These are phyloP conservation scores for Blastomyces silverae DNA, from an alignment of 2,329 filamentous ascomycete genomes.

Conservation along the genomic window DNA sequence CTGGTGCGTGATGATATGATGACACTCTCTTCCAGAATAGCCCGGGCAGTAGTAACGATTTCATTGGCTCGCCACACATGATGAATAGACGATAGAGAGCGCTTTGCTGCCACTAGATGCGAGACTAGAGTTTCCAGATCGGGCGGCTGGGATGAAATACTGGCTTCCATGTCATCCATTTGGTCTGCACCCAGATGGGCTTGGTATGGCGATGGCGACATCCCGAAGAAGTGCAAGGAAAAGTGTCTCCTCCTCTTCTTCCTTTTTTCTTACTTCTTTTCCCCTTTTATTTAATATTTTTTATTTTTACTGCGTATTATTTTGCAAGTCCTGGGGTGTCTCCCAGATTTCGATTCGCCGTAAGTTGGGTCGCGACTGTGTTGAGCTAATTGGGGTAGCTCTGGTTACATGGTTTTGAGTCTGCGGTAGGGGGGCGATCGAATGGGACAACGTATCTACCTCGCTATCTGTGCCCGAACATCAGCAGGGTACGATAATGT, in stretches of 20 bases:
- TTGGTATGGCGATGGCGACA: slow-evolving; percentile 4
- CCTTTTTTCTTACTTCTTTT: not conserved
- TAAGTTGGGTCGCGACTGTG: not conserved
- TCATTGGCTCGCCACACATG: slow-evolving; percentile 82
- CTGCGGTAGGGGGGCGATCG: not conserved
- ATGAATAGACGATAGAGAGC: slow-evolving; percentile 74
- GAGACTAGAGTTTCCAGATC: slow-evolving; percentile 69
- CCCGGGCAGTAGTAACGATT: slow-evolving; percentile 68
- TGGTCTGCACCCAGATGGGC: slow-evolving; percentile 6
- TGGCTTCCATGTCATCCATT: slow-evolving; percentile 5
- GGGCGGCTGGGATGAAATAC: slow-evolving; percentile 14
- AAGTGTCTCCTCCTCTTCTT: not conserved
- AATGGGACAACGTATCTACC: not conserved
- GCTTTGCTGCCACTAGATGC: slow-evolving; percentile 79
- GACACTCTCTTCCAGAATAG: slow-evolving; percentile 69
- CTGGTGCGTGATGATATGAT: slow-evolving; percentile 62
- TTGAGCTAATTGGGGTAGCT: not conserved
- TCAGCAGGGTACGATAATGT: not conserved
- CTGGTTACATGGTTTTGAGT: not conserved
- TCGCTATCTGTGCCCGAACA: not conserved
- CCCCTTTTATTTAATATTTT: not conserved
- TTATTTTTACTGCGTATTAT: not conserved
- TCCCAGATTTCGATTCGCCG: not conserved
- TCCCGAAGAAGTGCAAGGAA: slow-evolving; percentile 1
- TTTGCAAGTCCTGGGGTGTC: not conserved